phyloP scores from a whole-genome alignment of 2,329 filamentous ascomycete species.

The Xylaria sp. region DNA sequence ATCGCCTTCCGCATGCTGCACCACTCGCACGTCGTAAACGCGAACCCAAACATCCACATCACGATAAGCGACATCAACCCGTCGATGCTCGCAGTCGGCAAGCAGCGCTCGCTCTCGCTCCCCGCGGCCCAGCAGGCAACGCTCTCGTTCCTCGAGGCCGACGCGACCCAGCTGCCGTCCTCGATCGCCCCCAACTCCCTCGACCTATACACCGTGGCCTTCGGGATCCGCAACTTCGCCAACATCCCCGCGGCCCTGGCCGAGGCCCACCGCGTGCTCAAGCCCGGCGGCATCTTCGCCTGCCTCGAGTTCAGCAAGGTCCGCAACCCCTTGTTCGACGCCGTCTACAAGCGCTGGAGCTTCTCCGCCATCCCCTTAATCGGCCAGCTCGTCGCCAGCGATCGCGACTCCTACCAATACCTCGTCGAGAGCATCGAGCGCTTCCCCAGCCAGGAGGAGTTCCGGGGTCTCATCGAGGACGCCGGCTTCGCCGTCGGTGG shows the following conservation, averaged over 20 bases:
- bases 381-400: constrained; percentile 91
- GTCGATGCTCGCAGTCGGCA: constrained; percentile 89
- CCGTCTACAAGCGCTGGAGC: constrained; percentile 92
- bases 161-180: constrained; percentile 75
- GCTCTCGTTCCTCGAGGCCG: constrained; percentile 84
- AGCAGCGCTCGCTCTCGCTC: constrained; percentile 71
- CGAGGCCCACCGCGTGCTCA: constrained; percentile 87
- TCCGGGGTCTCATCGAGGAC: constrained; percentile 79
- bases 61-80: constrained; percentile 97
- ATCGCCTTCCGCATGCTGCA: constrained; percentile 96
- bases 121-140: constrained; percentile 60
- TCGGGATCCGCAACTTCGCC: constrained; percentile 97
- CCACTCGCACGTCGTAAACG: constrained; percentile 80
- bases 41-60: constrained; percentile 79
- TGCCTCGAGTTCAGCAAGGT: constrained; percentile 93
- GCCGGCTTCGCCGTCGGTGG: constrained; percentile 88
- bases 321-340: constrained; percentile 73
- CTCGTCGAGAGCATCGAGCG: constrained; percentile 96
- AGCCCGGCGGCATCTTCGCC: constrained; percentile 93
- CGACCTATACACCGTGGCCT: constrained; percentile 96
- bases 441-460: constrained; percentile 86
- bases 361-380: constrained; percentile 94
- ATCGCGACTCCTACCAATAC: constrained; percentile 97
- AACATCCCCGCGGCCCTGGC: constrained; percentile 82
- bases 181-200: constrained; percentile 68